These are phyloP conservation scores for Hermanozyma aechmeae DNA, from an alignment of 805 yeast species.

Conservation along the genomic window DNA sequence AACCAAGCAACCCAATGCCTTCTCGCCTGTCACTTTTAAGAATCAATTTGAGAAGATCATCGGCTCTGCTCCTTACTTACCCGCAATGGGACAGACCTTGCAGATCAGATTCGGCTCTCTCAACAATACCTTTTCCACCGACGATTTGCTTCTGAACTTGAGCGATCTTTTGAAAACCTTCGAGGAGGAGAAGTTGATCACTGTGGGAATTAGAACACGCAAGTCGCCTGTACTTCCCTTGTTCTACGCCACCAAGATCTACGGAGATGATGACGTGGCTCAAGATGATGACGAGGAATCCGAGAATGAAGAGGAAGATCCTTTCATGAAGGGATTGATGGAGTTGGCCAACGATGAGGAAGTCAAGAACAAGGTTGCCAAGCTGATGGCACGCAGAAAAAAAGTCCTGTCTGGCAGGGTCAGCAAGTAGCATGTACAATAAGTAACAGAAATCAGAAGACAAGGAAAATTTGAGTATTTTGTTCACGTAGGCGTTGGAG, in stretches of 20 bases:
- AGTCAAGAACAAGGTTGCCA: constrained; percentile 25
- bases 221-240: constrained; percentile 81
- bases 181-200: constrained; percentile 38
- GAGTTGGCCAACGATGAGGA: constrained; percentile 75
- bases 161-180: constrained; percentile 44
- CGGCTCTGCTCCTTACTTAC: constrained; percentile 47
- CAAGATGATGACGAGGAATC: constrained; percentile 18
- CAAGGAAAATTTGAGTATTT: too few species aligned
- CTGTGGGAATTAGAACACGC: constrained; percentile 55
- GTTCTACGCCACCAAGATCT: constrained; percentile 53
- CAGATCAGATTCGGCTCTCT: constrained; percentile 59
- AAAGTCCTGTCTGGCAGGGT: too few species aligned
- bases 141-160: constrained; percentile 53
- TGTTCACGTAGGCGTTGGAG: too few species aligned
- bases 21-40: constrained; percentile 39
- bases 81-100: constrained; percentile 68
- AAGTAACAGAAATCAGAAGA: too few species aligned
- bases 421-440: too few species aligned
- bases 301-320: constrained; percentile 13
- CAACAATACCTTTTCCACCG: constrained; percentile 24
- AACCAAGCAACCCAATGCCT: constrained; percentile 26
- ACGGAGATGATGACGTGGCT: constrained; percentile 38
- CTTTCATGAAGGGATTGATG: constrained; percentile 50
- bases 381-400: too few species aligned
- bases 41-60: constrained; percentile 53